Conservation (phyloP, 306 rosid species). For the Abrus pulchellus region DNA sequence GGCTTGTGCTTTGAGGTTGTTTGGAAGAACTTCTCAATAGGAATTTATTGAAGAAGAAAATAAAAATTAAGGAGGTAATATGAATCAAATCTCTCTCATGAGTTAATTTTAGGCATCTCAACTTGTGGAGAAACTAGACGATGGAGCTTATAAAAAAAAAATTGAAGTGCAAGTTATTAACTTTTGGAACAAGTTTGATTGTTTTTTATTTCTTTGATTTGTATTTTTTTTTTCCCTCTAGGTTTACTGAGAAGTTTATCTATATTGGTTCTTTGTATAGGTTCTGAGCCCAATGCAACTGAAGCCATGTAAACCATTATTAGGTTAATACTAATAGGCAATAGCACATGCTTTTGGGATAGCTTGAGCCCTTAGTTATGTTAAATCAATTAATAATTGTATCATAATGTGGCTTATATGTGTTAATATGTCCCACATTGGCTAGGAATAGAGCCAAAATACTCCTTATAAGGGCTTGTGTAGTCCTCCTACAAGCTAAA, state of each 20-base stretch:
- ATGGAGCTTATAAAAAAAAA: too few relatives aligned
- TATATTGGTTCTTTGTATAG: background rate
- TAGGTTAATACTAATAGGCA: background rate
- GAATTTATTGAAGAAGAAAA: background rate
- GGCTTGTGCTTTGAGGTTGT: constrained; percentile 5
- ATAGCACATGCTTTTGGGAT: constrained; percentile 3
- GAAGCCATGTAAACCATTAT: constrained; percentile 4
- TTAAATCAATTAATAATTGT: constrained; percentile 41
- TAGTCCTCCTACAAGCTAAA: too few relatives aligned
- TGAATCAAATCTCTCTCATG: background rate
- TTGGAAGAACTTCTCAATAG: background rate
- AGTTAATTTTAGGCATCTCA: too few relatives aligned
- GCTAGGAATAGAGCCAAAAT: too few relatives aligned
- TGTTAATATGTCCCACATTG: too few relatives aligned
- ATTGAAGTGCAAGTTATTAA: too few relatives aligned
- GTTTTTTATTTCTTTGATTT: too few relatives aligned
- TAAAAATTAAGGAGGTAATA: background rate
- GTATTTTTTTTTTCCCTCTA: background rate
- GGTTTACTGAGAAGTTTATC: background rate
- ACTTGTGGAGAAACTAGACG: too few relatives aligned
- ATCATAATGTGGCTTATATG: constrained; percentile 40
- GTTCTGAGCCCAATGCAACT: background rate
- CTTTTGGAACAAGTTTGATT: too few relatives aligned
- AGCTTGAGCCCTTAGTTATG: constrained; percentile 16
- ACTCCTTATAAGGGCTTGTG: too few relatives aligned